Base-by-base conservation (phyloP, 139 green algal species). In the Coccomyxa sp. region DNA sequence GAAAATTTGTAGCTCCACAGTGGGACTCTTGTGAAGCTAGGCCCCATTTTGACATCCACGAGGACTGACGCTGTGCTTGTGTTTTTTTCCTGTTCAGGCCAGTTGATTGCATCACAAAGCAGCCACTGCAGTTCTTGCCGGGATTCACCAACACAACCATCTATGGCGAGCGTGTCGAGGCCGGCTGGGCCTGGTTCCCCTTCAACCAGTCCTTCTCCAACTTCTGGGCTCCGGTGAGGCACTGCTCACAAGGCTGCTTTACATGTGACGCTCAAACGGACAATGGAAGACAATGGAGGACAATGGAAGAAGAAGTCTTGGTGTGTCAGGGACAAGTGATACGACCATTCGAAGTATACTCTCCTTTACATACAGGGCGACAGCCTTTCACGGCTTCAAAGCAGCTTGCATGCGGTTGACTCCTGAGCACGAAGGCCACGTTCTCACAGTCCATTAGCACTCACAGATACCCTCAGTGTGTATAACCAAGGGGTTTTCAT, bases 111-210 rank as follows among this genome's bases (percentile, higher is more conserved):
- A 58, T 75, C 30, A 84, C 79, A 25, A 68, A 79, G 63, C 38
- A 25, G 38, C 77, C 82, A 15, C 66, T 86, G 13, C 60, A 58
- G 9, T 86, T 82, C 38, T 32, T 82, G 60, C 82, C 82, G 18
- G 82, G 82, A 63, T 86, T 79, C 27, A 79, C 82, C 0, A 84
- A 83, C 57, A 75, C 79, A 1, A 82, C 80, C 16, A 86, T 89
- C 74, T 89, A 89, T 58, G 67, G 27, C n/a, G 81, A 89, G 59
- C 76, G 76, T 7, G 78, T 88, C 57, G 83, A 77, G 13, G 58
- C 78, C 25, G 86, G 86, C 0, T 89, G 86, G 86, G 66, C 77
- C 30, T 77, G 71, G 71, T 77, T 77, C 27, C 71, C 71, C 16
- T 89, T 76, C 77, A 74, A 77, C 58, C 82, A 79, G 12, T 89